Evolutionary conservation across 2,329 filamentous ascomycete genomes (phyloP).

Genomic region (Cladosporium sp.): DNA sequence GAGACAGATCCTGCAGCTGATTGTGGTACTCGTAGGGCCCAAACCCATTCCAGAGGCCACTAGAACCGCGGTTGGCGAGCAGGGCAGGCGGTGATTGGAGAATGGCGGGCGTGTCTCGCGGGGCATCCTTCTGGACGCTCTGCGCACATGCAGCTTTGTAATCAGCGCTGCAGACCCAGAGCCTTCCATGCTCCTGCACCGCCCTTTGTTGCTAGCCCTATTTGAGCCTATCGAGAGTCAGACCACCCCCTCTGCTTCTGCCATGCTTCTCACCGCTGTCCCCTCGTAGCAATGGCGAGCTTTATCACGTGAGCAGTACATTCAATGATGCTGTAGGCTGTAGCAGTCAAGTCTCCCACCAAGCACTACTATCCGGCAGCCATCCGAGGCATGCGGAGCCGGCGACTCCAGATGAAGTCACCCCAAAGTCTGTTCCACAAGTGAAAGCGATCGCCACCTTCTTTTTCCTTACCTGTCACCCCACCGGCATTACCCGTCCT

Average conservation of each 20-base stretch:
- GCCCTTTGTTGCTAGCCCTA: background rate
- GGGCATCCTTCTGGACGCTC: background rate
- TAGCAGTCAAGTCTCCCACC: too few relatives aligned
- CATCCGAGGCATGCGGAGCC: too few relatives aligned
- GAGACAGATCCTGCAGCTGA: background rate
- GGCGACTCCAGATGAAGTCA: background rate
- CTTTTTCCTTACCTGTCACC: background rate
- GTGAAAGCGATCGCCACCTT: background rate
- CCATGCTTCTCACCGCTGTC: background rate
- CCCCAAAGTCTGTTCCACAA: background rate
- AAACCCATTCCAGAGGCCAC: background rate
- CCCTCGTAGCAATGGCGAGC: too few relatives aligned
- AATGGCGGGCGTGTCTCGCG: background rate
- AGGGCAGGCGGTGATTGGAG: background rate
- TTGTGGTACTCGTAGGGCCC: background rate
- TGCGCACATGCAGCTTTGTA: background rate
- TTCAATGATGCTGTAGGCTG: too few relatives aligned
- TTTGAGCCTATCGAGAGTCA: slow-evolving; percentile 1
- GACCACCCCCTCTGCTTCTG: background rate
- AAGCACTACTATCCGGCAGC: too few relatives aligned
- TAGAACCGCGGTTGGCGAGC: background rate
- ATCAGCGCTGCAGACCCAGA: slow-evolving; percentile 3
- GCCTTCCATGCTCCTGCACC: background rate
- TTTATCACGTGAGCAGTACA: too few relatives aligned
- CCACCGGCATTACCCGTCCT: background rate